Conservation (phyloP, 2,329 filamentous ascomycete species). For the Penicillium sp. region DNA sequence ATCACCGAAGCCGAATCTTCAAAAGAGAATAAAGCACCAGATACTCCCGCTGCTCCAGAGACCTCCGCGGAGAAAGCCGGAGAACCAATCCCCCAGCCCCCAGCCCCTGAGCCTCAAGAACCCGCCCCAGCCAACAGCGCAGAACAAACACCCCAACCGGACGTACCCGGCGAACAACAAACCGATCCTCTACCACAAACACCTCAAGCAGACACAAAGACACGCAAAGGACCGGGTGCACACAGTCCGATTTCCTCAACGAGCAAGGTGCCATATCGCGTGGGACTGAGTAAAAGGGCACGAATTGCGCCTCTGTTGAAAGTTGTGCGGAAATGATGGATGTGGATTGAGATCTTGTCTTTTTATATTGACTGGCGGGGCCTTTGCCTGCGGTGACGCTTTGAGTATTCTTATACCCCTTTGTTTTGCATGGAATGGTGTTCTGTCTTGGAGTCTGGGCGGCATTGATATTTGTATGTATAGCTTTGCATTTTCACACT, state of each 20-base stretch:
- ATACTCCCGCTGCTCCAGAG: not conserved
- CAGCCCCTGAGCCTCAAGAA: not conserved
- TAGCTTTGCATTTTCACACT: not conserved
- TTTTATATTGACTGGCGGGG: not conserved
- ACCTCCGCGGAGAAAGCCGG: not conserved
- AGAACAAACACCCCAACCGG: conserved; percentile 2
- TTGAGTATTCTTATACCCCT: conserved; percentile 4
- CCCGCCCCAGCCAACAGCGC: not conserved
- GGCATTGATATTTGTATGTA: not conserved
- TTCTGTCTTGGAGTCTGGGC: not conserved
- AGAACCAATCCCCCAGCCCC: not conserved
- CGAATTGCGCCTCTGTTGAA: conserved; percentile 51
- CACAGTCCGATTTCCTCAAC: conserved; percentile 43
- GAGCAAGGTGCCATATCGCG: conserved; percentile 44
- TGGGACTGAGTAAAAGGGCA: conserved; percentile 50
- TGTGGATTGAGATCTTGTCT: not conserved
- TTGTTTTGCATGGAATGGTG: not conserved
- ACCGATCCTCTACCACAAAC: not conserved
- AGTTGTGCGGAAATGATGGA: conserved; percentile 41
- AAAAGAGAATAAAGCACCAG: not conserved
- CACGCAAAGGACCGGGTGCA: conserved; percentile 33
- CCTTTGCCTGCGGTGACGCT: not conserved
- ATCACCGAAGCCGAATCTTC: not conserved
- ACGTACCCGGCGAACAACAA: conserved; percentile 6
- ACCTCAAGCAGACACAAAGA: conserved; percentile 2